Evolutionary conservation across 1,284 basidiomycete species (phyloP), one percentile per base, ranked within the genome.

Genomic region (Trametes pubescens): DNA sequence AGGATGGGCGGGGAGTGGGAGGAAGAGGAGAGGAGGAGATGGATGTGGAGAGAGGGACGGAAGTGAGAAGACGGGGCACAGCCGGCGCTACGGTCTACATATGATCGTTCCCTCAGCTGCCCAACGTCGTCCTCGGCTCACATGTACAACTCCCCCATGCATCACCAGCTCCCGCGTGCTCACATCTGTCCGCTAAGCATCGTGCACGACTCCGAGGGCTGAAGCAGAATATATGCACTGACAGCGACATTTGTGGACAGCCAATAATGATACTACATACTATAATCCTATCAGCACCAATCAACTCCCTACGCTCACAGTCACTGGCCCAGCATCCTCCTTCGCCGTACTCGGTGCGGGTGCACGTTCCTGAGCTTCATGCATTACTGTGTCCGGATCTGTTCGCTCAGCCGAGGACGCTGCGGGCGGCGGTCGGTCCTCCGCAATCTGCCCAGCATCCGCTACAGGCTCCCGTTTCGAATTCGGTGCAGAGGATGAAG

Each of bases 181-280:
- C 29, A 22, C 21, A 24, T 8, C 9, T 51, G 18, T 16, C 49
- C 16, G 16, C 11, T 21, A 24, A 35, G 18, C 51, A 21, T 16
- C 22, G 22, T 53, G 14, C 6, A 13, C 1, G 44, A n/a, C n/a
- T n/a, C n/a, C n/a, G n/a, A 44, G 44, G 7, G 44, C 32, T 24
- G 44, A 26, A 11, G 47, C 24, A 24, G 14, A 13, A 29, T 29
- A 47, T 54, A 57, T 44, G 53, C 49, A 61, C n/a, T n/a, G n/a
- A n/a, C 61, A 55, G 35, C 37, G 49, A 48, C 26, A 56, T 24
- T 13, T 26, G 53, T 5, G 46, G 14, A 48, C 48, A 59, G 59
- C 64, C 57, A 68, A 68, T 68, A 67, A 69, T 57, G 64, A 65
- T 67, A 69, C 34, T 40, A n/a, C n/a, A n/a, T n/a, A 62, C 24